These are phyloP conservation scores for Luzula sylvatica DNA, from an alignment of 176 grass and related monocot genomes.

Conservation along the genomic window DNA sequence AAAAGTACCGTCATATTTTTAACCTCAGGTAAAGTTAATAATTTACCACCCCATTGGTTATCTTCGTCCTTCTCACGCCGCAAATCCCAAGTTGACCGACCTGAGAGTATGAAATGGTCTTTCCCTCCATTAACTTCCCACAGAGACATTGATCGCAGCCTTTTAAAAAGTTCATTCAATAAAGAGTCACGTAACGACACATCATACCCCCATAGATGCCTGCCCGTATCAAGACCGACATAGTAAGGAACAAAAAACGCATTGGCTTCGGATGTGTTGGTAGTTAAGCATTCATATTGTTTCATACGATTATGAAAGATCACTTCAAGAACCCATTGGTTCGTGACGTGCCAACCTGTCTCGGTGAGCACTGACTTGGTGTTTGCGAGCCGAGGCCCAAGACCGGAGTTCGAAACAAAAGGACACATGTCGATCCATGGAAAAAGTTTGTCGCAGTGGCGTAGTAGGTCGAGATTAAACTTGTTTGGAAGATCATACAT, in stretches of 20 bases:
- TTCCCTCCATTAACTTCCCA: conserved; percentile 50
- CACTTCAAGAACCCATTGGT: conserved; percentile 56
- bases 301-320: conserved; percentile 72
- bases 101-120: conserved; percentile 83
- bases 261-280: conserved; percentile 43
- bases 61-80: conserved; percentile 25
- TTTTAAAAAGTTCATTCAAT: conserved; percentile 28
- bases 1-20: conserved; percentile 67
- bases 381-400: conserved; percentile 38
- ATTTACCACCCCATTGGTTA: conserved; percentile 48
- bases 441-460: conserved; percentile 35
- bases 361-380: conserved; percentile 36
- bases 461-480: conserved; percentile 65
- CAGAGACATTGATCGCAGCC: conserved; percentile 31
- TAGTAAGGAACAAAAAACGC: conserved; percentile 79
- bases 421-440: conserved; percentile 61
- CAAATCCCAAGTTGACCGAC: conserved; percentile 71
- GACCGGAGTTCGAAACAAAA: conserved; percentile 58
- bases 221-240: conserved; percentile 53
- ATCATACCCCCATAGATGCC: conserved; percentile 51
- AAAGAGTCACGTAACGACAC: conserved; percentile 32
- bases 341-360: conserved; percentile 62
- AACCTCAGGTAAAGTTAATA: conserved; percentile 39
- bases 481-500: conserved; percentile 55
- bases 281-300: conserved; percentile 82